These are phyloP conservation scores for Citrus maxima DNA, from an alignment of 345 rosid species.

Conservation along the genomic window DNA sequence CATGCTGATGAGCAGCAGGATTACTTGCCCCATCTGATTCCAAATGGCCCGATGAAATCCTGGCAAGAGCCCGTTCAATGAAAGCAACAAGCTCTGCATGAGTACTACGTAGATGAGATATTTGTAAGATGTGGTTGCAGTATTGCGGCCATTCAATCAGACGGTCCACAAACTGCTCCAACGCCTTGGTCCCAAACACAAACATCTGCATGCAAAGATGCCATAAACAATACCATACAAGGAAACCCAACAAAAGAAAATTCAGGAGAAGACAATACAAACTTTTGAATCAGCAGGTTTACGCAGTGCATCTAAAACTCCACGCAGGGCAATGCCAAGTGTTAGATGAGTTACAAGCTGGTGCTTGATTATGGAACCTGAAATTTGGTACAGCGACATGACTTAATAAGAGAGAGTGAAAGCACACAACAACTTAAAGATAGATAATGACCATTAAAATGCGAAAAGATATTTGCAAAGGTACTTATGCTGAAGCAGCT, in stretches of 20 bases:
- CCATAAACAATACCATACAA: constrained; percentile 7
- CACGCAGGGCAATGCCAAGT: constrained; percentile 92
- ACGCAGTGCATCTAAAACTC: constrained; percentile 88
- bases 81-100: constrained; percentile 84
- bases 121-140: constrained; percentile 96
- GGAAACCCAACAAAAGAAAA: not conserved
- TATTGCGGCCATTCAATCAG: constrained; percentile 97
- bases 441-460: not conserved
- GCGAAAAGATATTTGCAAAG: not conserved
- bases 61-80: constrained; percentile 79
- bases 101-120: constrained; percentile 84
- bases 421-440: not conserved
- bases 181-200: constrained; percentile 90
- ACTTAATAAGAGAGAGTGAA: not conserved
- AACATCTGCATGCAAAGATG: constrained; percentile 64
- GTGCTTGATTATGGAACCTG: constrained; percentile 95
- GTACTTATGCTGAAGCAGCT: not conserved
- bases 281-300: constrained; percentile 99
- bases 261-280: constrained; percentile 15
- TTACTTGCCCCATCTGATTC: constrained; percentile 56
- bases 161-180: constrained; percentile 96
- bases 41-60: constrained; percentile 77
- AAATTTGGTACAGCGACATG: constrained; percentile 19
- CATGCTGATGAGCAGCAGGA: constrained; percentile 43
- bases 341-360: constrained; percentile 92